Evolutionary conservation across 2,329 filamentous ascomycete species (phyloP), one percentile per base, ranked within the genome.

Genomic region (Fusarium euwallaceae): DNA sequence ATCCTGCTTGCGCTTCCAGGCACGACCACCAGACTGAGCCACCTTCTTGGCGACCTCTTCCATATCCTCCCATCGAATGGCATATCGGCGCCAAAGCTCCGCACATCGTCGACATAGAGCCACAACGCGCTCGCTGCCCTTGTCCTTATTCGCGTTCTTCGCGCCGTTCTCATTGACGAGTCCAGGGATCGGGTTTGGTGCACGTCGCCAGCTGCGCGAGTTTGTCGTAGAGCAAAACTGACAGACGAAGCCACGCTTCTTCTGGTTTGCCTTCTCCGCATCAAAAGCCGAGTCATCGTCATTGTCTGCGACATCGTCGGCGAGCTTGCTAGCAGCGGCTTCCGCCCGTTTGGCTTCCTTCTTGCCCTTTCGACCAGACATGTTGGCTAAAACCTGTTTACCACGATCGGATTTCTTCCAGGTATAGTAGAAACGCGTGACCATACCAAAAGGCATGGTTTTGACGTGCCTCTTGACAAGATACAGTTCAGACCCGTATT

Each of bases 281-380:
- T 99, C 97, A 78, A 98, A 99, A 4, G 97, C 97, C 7, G 97
- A 99, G 83, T 99, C 97, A 77, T 99, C 97, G 16, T 93, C 89
- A 72, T 96, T 93, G 81, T 99, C 93, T 9, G 96, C 97, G 71
- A 99, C 92, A 81, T 98, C 96, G 78, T 98, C 95, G 71, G 97
- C 91, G 34, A 98, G 86, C 81, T 97, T 97, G 34, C 91, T 91
- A 17, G 90, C 89, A 8, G 90, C 89, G 56, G 92, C 92, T 78
- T 94, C 93, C 29, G 89, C 90, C 77, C 91, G 93, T 80, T 92
- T 94, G 48, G 92, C 91, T 80, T 97, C 94, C 83, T 97, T 98
- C 82, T 96, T 97, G 66, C 94, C 94, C 81, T 97, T 97, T 55
- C 96, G 91, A 12, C 94, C 95, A 61, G 94, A 91, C 78, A 93